These are phyloP conservation scores for Vigna trinervia DNA, from an alignment of 306 rosid genomes.

Conservation along the genomic window DNA sequence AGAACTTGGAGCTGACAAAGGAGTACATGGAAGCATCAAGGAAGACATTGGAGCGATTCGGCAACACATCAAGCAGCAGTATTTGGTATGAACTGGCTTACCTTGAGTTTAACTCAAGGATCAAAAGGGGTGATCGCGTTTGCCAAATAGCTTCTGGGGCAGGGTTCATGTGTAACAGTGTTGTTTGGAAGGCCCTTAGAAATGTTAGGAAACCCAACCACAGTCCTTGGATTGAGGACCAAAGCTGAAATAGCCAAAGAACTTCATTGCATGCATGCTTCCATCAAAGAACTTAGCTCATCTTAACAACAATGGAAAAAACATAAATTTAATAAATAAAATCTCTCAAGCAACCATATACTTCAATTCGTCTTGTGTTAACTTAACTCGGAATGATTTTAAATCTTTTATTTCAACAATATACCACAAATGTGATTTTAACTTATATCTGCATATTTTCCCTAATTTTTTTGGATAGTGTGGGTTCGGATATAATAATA, in stretches of 20 bases:
- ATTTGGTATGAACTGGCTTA: slow-evolving; percentile 74
- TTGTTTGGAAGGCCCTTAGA: slow-evolving; percentile 64
- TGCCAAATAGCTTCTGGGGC: slow-evolving; percentile 64
- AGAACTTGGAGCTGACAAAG: slow-evolving; percentile 54
- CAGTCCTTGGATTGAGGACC: slow-evolving; percentile 61
- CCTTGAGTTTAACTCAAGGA: slow-evolving; percentile 57
- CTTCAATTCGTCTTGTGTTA: no score
- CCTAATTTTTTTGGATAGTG: no score
- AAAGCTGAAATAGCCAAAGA: neutral
- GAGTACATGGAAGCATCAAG: slow-evolving; percentile 74
- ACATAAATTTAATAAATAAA: neutral
- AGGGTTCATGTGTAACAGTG: slow-evolving; percentile 61
- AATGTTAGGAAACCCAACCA: slow-evolving; percentile 45
- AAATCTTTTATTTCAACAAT: no score
- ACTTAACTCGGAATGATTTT: no score
- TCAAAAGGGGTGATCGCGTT: slow-evolving; percentile 58
- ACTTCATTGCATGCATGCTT: neutral
- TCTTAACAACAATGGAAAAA: neutral
- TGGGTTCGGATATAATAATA: no score
- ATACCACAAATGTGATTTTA: no score
- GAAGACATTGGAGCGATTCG: slow-evolving; percentile 72
- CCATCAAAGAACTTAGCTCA: neutral
- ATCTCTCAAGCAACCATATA: no score
- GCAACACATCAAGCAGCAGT: slow-evolving; percentile 75
- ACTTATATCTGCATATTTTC: no score